phyloP scores from a whole-genome alignment of 2,329 filamentous ascomycete species.

The Botrytis deweyae region DNA sequence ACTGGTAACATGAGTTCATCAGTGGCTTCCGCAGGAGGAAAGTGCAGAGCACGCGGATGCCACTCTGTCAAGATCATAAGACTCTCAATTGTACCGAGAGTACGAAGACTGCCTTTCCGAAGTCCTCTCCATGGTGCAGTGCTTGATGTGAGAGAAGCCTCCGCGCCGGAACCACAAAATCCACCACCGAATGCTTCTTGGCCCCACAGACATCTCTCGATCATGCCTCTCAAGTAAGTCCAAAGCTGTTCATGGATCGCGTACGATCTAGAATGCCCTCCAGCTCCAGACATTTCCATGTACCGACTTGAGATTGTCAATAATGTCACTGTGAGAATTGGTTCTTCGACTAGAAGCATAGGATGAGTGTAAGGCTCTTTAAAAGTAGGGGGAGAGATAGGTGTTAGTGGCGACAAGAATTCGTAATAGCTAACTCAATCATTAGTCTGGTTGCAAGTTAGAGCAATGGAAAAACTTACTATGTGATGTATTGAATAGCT shows the following conservation, averaged over 20 bases:
- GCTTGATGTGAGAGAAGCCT: constrained; percentile 60
- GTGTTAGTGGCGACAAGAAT: constrained; percentile 86
- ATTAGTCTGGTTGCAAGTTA: constrained; percentile 21
- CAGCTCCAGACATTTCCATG: constrained; percentile 74
- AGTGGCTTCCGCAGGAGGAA: constrained; percentile 76
- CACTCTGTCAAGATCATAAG: constrained; percentile 93
- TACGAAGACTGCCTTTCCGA: constrained; percentile 76
- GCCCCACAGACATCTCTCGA: constrained; percentile 91
- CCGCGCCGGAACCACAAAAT: constrained; percentile 70
- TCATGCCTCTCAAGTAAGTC: constrained; percentile 92
- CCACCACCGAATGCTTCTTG: constrained; percentile 93
- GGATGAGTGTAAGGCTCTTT: constrained; percentile 76
- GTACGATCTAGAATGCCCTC: constrained; percentile 78
- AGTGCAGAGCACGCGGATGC: constrained; percentile 93
- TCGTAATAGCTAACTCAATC: constrained; percentile 72
- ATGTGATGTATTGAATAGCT: constrained; percentile 90
- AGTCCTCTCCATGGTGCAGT: constrained; percentile 69
- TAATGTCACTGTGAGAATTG: constrained; percentile 87
- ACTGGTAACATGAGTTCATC: constrained; percentile 66
- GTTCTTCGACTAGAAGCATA: constrained; percentile 82
- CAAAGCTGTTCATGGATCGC: constrained; percentile 94
- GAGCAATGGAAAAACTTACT: constrained; percentile 53
- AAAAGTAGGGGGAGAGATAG: constrained; percentile 90
- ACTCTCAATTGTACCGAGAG: constrained; percentile 90
- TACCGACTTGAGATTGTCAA: constrained; percentile 90